Base-by-base conservation (phyloP, 2,329 filamentous ascomycete species). In the Hypoxylon sp. region DNA sequence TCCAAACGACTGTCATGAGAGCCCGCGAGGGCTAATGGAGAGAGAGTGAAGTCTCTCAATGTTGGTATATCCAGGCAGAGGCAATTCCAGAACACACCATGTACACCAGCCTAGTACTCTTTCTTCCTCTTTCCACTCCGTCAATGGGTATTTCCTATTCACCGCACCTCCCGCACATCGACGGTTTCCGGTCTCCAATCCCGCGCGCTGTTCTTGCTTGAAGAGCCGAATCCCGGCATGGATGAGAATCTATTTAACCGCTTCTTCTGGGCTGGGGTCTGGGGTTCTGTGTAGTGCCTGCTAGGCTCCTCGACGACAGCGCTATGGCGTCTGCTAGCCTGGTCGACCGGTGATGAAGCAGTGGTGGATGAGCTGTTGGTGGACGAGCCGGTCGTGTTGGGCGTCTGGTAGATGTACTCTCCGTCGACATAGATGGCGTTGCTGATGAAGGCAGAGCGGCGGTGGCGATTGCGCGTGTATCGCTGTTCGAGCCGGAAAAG, bases 401-500 rank as follows among this genome's bases (percentile, higher is more conserved):
- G 87, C 0, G 85, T 88, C 77, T 89, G 86, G 85, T 94, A 97
- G 79, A 97, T 86, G 83, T 98, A 98, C 84, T 98, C 95, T 81
- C 94, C 96, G 79, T 98, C 93, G 71, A 98, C 92, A 81, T 98
- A 98, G 79, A 93, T 87, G 30, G 94, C 95, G 76, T 93, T 94
- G 77, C 92, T 94, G 77, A 92, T 90, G 80, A 97, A 97, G 67
- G 93, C 96, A 60, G 90, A 94, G 79, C 95, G 93, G 74, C 95
- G 93, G 75, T 89, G 82, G 76, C 95, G 93, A 79, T 93, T 91
- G 76, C 92, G 92, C 56, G 94, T 97, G 85, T 98, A 98, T 75
- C 93, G 91, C 83, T 98, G 91, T 84, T 98, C 95, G 73, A 98
- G 90, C 53, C 94, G 93, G 86, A 97, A 96, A 77, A 98, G 89